Evolutionary conservation across 148 eudicot species (phyloP).

Genomic region (Chenopodium album): DNA sequence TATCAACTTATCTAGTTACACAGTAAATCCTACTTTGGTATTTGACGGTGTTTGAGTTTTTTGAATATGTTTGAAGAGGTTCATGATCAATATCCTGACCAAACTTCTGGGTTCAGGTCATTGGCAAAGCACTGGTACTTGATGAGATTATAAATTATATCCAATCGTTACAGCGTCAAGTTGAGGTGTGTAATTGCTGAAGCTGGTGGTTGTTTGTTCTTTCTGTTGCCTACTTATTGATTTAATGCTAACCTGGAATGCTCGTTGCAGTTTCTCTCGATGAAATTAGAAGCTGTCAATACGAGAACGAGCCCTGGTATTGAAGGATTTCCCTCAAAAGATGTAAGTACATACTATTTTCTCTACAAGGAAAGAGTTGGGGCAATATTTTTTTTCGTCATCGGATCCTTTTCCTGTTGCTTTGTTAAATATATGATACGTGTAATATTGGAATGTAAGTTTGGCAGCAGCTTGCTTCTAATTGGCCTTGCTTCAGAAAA

Average conservation of each 20-base stretch:
- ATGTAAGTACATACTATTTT: slow-evolving; percentile 48
- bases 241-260: slow-evolving; percentile 17
- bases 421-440: not conserved
- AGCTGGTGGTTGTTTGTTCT: slow-evolving; percentile 1
- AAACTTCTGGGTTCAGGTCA: slow-evolving; percentile 56
- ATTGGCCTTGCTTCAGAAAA: not conserved
- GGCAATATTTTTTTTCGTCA: not conserved
- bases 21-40: not conserved
- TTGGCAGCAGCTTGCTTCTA: not conserved
- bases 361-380: not conserved
- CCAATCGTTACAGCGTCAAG: slow-evolving; percentile 90
- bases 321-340: slow-evolving; percentile 78
- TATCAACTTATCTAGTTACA: not conserved
- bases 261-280: slow-evolving; percentile 73
- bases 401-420: not conserved
- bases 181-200: slow-evolving; percentile 55
- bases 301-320: slow-evolving; percentile 51
- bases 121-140: slow-evolving; percentile 89
- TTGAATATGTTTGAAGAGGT: not conserved
- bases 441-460: not conserved
- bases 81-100: not conserved
- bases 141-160: slow-evolving; percentile 95
- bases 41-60: not conserved
- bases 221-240: slow-evolving; percentile 3
- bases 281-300: slow-evolving; percentile 94